Base-by-base conservation (phyloP, 805 yeast species). In the Nakazawaea pomicola region DNA sequence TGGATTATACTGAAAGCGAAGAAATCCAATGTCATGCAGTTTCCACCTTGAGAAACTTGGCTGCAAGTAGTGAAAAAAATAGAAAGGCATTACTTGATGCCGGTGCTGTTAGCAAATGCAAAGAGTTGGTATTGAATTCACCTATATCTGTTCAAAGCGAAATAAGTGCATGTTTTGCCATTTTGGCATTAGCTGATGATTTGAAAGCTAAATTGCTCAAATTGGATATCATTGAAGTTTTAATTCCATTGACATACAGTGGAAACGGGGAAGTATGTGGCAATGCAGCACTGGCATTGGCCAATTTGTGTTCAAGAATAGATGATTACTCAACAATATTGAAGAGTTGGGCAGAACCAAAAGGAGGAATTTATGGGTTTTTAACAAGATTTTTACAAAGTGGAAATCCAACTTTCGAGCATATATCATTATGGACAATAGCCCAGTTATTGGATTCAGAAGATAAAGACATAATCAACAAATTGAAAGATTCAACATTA, bases 11-110 rank as follows among this genome's bases (percentile, higher is more conserved):
- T 38, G 95, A 87, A 54, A 84, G 86, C 50, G 96, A 91, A 60
- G 99, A 93, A 65, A 91, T 93, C 49, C 96, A 91, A 67, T 93
- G 99, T 60, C 99, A 93, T 64, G 95, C 98, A 2, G 96, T 93
- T 21, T 90, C 97, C 2, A 90, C 98, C 7, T 72, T 93, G 56
- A 78, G 99, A 62, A 93, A 93, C 61, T 73, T 93, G 53, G 99
- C 99, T 16, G 99, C 99, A 4, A 80, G 93, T 38, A 80, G 93
- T 31, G 98, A 93, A 66, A 80, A 88, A 59, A 91, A 91, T 56
- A 80, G 97, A 68, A 73, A 84, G 52, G 95, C 93, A 36, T 78
- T 93, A 49, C 76, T 93, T 48, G 95, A 89, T 47, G 95, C 96
- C 11, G 96, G 96, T 40, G 97, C 97, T 4, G 95, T 93, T 35